A percentile compares a stretch with the other conserved stretches of the same genome.
phyloP scores from a whole-genome alignment of 768 basidiomycete genomes.

The Hygrophoropsis aurantiaca region DNA sequence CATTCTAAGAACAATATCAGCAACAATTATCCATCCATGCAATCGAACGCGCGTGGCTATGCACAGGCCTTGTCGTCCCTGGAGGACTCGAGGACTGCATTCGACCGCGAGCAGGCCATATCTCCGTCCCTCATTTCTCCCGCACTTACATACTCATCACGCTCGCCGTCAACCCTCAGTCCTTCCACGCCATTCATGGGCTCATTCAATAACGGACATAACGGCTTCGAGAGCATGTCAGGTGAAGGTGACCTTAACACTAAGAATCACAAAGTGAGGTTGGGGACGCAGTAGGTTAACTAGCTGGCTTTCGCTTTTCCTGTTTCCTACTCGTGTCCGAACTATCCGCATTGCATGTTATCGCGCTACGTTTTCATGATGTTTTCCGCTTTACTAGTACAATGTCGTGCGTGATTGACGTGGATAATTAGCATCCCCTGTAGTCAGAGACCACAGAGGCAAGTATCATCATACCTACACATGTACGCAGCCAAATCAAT shows the following conservation, averaged over 20 bases:
- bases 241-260: slow-evolving; percentile 20
- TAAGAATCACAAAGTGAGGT: slow-evolving; percentile 22
- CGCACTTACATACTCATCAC: slow-evolving; percentile 65
- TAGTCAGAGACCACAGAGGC: no score
- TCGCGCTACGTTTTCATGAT: no score
- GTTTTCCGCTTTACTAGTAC: neutral
- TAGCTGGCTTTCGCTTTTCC: no score
- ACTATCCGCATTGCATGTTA: no score
- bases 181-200: slow-evolving; percentile 73
- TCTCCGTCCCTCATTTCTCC: slow-evolving; percentile 65
- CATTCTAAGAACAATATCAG: neutral
- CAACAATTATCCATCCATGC: slow-evolving; percentile 7
- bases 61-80: slow-evolving; percentile 11
- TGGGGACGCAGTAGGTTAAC: slow-evolving; percentile 3
- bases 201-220: slow-evolving; percentile 41
- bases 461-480: no score
- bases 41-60: slow-evolving; percentile 11
- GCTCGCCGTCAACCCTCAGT: slow-evolving; percentile 64
- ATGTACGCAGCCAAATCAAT: no score
- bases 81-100: slow-evolving; percentile 12
- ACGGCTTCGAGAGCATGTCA: slow-evolving; percentile 27
- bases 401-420: neutral
- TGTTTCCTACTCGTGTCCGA: no score
- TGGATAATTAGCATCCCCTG: neutral
- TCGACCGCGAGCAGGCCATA: slow-evolving; percentile 29